Conservation (phyloP, 768 basidiomycete species). For the Pisolithus orientalis region DNA sequence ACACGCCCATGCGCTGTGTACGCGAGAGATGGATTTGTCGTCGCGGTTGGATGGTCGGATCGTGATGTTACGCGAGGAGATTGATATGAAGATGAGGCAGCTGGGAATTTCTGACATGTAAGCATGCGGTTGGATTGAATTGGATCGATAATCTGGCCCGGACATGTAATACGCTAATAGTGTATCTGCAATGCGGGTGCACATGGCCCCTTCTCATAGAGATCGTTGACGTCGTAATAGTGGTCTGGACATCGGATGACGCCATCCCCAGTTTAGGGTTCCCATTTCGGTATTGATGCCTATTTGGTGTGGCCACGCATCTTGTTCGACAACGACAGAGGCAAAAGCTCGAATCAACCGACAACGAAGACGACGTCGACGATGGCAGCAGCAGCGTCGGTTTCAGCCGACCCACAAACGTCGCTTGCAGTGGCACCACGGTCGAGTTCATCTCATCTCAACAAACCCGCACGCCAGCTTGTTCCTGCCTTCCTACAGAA, state of each 20-base stretch:
- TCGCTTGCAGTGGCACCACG: conserved; percentile 45
- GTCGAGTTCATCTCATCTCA: conserved; percentile 34
- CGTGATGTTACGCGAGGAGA: conserved; percentile 65
- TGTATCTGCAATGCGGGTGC: neutral
- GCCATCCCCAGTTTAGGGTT: conserved; percentile 8
- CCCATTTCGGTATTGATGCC: conserved; percentile 5
- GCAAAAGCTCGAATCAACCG: neutral
- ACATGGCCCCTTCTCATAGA: too few species aligned
- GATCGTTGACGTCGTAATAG: too few species aligned
- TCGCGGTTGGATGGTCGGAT: conserved; percentile 67
- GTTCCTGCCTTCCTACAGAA: conserved; percentile 90
- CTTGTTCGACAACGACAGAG: conserved; percentile 1
- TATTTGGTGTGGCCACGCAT: conserved; percentile 9
- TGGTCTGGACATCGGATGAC: neutral
- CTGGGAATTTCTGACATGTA: too few species aligned
- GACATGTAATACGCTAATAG: too few species aligned
- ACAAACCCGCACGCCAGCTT: conserved; percentile 41
- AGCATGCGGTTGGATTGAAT: too few species aligned
- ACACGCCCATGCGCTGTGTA: conserved; percentile 38
- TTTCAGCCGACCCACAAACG: conserved; percentile 52
- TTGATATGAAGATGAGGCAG: conserved; percentile 48
- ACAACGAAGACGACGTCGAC: conserved; percentile 7
- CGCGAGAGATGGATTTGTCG: conserved; percentile 54
- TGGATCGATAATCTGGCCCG: too few species aligned
- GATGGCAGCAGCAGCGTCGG: conserved; percentile 20